Evolutionary conservation across 345 rosid species (phyloP).

Genomic region (Triadica sebifera): DNA sequence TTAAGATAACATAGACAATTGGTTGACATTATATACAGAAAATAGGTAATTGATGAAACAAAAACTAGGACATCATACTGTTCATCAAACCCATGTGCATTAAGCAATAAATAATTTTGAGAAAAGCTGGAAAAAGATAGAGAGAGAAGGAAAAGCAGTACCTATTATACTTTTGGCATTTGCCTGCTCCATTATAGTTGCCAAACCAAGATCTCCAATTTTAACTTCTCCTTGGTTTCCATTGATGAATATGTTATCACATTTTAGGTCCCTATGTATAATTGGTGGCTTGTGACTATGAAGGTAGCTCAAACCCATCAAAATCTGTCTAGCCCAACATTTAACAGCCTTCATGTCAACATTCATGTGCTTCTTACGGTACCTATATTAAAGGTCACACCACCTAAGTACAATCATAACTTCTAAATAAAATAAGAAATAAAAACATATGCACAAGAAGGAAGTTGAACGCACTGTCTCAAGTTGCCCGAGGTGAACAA

Average conservation of each 20-base stretch:
- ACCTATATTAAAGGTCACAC: constrained; percentile 1
- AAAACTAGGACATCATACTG: too few species aligned
- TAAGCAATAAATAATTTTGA: too few species aligned
- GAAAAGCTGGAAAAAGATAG: too few species aligned
- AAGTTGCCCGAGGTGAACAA: constrained; percentile 24
- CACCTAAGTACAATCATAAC: constrained; percentile 6
- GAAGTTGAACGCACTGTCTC: constrained; percentile 19
- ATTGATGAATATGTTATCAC: constrained; percentile 20
- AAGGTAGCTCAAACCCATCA: constrained; percentile 12
- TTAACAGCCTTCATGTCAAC: constrained; percentile 28
- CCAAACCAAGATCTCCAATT: constrained; percentile 32
- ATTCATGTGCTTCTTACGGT: constrained; percentile 24
- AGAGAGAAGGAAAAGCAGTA: constrained; percentile 11
- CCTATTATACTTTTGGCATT: constrained; percentile 32
- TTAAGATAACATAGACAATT: constrained; percentile 2
- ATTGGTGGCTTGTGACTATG: constrained; percentile 19
- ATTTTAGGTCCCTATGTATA: constrained; percentile 18
- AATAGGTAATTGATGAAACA: too few species aligned
- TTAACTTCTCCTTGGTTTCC: constrained; percentile 22
- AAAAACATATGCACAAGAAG: neutral
- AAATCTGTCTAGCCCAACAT: constrained; percentile 26
- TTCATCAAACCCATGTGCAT: too few species aligned
- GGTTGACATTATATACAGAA: constrained; percentile 6
- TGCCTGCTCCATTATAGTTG: constrained; percentile 24
- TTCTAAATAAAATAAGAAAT: neutral